Evolutionary conservation across 805 yeast species (phyloP), one percentile per base, ranked within the genome.

Genomic region (Priceomyces haplophilus): DNA sequence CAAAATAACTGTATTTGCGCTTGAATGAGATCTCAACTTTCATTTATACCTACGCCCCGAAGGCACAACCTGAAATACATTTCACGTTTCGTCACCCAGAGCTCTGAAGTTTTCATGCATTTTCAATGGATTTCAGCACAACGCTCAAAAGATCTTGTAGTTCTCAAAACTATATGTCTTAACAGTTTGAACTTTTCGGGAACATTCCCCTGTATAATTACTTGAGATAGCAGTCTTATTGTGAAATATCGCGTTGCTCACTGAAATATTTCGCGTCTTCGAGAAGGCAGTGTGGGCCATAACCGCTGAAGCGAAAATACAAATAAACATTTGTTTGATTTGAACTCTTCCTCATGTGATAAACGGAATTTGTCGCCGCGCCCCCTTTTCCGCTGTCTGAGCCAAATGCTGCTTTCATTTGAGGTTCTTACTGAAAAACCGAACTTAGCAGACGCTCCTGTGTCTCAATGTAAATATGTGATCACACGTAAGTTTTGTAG

Each of bases 111-210:
- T 19, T 12, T 19, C 20, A 20, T 36, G 29, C 39, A 27, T 12
- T 12, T 27, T 27, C 15, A 27, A 27, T 34, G 8, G 24, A 19
- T 15, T 7, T 25, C 7, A 36, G 31, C 4, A n/a, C 39, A 36
- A 36, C 39, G 39, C 39, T 36, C 39, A 36, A 36, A 36, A 36
- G 31, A 36, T 24, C 8, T 36, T 10, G 4, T 19, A 12, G 15
- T n/a, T n/a, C n/a, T 27, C 5, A 27, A 27, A 27, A 27, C 31
- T 27, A 15, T 27, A 27, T 27, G 23, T 11, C 13, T 8, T 32
- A 32, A 19, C 16, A 4, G 37, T 21, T 16, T 25, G 37, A 19
- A 13, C 24, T 34, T 34, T 19, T 34, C 21, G 20, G 37, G 37
- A 3, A 36, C 39, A 32, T 32, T 32, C 35, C 17, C 19, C 23